Base-by-base conservation (phyloP, 495 filamentous ascomycete species). In the Neurospora terricola region DNA sequence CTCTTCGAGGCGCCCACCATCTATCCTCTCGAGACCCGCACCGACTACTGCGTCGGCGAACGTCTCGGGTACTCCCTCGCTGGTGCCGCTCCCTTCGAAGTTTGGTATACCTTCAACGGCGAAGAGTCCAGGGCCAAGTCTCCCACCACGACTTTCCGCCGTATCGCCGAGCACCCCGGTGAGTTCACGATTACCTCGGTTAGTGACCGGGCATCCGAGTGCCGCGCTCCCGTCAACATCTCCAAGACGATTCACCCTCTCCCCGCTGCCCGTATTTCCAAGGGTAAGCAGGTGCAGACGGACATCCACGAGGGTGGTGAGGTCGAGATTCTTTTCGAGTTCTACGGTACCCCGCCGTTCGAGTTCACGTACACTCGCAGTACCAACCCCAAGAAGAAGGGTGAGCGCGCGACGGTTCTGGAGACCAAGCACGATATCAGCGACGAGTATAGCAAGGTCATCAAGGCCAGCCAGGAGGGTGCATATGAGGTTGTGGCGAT, bases 261-360 rank as follows among this genome's bases (percentile, higher is more conserved):
- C 85, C 96, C 96, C 6, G 93, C 91, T 74, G 96, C 97, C 40
- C 89, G 89, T 73, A 92, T 99, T 76, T 93, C 90, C 78, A 91
- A 92, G 79, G 96, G 96, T 1, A 87, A 86, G 42, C 87, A 90
- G 23, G 88, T 90, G 12, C 88, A 90, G 62, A 91, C 96, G 38
- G 96, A 98, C 77, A 99, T 99, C 72, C 96, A 98, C 79, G 95
- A 98, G 83, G 96, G 96, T 77, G 92, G 93, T 75, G 91, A 94
- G 81, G 93, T 94, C 18, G 92, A 97, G 80, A 93, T 99, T 72
- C 83, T 92, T 54, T 98, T 98, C 75, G 91, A 95, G 76, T 98
- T 99, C 80, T 93, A 91, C 83, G 96, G 96, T 62, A 95, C 93
- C 12, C 96, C 96, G 73, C 96, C 96, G 12, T 99, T 99, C 78